Conservation (phyloP, 768 basidiomycete genomes). For the Lentinula boryana region DNA sequence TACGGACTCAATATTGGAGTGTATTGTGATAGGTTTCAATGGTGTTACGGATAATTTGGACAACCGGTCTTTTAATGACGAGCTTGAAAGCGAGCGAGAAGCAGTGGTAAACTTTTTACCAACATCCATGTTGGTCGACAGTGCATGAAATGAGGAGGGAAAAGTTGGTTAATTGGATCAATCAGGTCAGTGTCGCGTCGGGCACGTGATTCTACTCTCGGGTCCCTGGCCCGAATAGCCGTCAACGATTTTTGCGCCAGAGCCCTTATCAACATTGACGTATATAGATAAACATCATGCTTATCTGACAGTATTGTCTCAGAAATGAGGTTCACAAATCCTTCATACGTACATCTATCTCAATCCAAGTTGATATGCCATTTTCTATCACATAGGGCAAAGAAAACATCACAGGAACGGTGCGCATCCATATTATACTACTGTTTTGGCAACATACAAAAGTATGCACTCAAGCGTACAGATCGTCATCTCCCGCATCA, state of each 20-base stretch:
- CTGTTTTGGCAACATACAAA: too few species aligned
- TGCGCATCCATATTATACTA: too few species aligned
- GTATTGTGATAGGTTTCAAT: conserved; percentile 53
- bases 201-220: neutral
- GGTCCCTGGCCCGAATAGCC: too few species aligned
- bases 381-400: too few species aligned
- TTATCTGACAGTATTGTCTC: too few species aligned
- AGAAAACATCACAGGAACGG: too few species aligned
- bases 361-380: too few species aligned
- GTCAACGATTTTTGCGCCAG: too few species aligned
- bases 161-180: neutral
- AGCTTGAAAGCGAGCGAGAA: conserved; percentile 51
- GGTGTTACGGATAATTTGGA: conserved; percentile 57
- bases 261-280: too few species aligned
- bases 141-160: neutral
- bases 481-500: conserved; percentile 83
- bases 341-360: too few species aligned
- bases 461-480: conserved; percentile 61
- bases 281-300: too few species aligned
- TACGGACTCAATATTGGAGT: conserved; percentile 71
- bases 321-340: too few species aligned
- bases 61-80: conserved; percentile 55
- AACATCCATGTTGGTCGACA: conserved; percentile 14
- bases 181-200: neutral
- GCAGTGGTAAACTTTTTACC: conserved; percentile 26